These are phyloP conservation scores for Pachysolen tannophilus DNA, from an alignment of 805 yeast species.

Conservation along the genomic window DNA sequence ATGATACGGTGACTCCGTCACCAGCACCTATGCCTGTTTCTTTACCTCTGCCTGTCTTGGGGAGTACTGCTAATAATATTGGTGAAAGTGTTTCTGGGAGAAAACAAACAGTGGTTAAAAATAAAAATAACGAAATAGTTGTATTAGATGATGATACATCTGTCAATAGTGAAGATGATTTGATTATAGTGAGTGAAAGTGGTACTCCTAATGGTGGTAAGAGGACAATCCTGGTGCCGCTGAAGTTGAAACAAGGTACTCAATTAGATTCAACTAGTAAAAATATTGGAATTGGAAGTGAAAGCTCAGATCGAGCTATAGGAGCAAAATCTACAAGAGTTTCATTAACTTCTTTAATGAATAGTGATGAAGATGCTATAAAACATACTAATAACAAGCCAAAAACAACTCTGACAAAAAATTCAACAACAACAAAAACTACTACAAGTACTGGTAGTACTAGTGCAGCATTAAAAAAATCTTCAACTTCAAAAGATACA, in stretches of 20 bases:
- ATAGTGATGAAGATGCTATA: conserved; percentile 1
- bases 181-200: too few species aligned
- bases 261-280: too few species aligned
- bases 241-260: too few species aligned
- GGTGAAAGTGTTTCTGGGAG: too few species aligned
- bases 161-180: not conserved
- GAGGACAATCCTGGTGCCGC: too few species aligned
- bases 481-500: not conserved
- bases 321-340: conserved; percentile 6
- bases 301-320: too few species aligned
- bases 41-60: too few species aligned
- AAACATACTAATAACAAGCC: not conserved
- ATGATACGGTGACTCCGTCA: conserved; percentile 6
- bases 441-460: too few species aligned
- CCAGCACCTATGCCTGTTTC: too few species aligned
- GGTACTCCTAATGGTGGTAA: too few species aligned
- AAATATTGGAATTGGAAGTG: not conserved
- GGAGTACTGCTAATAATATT: too few species aligned
- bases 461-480: not conserved
- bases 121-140: not conserved
- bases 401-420: not conserved
- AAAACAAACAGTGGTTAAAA: too few species aligned
- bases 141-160: conserved; percentile 6
- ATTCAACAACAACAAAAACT: not conserved
- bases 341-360: conserved; percentile 9